phyloP scores from a whole-genome alignment of 2,329 filamentous ascomycete species.

The Fusarium sp. region DNA sequence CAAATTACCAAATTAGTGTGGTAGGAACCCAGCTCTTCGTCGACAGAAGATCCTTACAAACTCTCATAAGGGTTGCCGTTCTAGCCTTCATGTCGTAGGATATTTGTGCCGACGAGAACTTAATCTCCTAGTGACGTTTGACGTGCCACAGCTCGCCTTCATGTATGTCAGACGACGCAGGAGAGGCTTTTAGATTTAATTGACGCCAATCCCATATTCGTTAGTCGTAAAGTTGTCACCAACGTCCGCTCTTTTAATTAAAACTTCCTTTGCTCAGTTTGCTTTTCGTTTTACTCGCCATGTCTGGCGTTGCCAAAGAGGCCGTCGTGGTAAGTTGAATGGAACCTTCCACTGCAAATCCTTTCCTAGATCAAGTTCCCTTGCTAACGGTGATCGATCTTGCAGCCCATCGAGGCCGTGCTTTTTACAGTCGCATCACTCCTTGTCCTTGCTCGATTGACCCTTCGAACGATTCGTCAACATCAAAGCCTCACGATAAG shows the following conservation, averaged over 20 bases:
- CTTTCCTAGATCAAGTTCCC: neutral
- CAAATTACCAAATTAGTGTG: neutral
- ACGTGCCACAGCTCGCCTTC: neutral
- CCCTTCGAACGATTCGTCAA: slow-evolving; percentile 43
- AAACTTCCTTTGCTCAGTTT: neutral
- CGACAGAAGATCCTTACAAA: neutral
- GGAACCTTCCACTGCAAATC: neutral
- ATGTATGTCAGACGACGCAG: slow-evolving; percentile 7
- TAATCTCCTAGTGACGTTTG: neutral
- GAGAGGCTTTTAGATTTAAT: slow-evolving; percentile 23
- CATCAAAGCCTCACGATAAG: slow-evolving; percentile 43
- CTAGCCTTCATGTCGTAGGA: neutral
- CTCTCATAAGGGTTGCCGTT: neutral
- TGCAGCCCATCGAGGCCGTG: slow-evolving; percentile 46
- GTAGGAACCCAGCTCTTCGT: neutral
- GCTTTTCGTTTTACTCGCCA: neutral
- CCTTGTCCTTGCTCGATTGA: slow-evolving; percentile 39
- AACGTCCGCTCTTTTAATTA: neutral
- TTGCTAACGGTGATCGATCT: slow-evolving; percentile 17
- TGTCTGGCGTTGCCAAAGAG: slow-evolving; percentile 35
- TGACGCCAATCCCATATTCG: slow-evolving; percentile 11
- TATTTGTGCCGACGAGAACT: neutral
- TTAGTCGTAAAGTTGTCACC: neutral
- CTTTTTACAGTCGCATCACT: slow-evolving; percentile 40
- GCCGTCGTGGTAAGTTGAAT: slow-evolving; percentile 31